phyloP scores from a whole-genome alignment of 371 early-diverging fungal genomes.

The Polyrhizophydium stewartii region DNA sequence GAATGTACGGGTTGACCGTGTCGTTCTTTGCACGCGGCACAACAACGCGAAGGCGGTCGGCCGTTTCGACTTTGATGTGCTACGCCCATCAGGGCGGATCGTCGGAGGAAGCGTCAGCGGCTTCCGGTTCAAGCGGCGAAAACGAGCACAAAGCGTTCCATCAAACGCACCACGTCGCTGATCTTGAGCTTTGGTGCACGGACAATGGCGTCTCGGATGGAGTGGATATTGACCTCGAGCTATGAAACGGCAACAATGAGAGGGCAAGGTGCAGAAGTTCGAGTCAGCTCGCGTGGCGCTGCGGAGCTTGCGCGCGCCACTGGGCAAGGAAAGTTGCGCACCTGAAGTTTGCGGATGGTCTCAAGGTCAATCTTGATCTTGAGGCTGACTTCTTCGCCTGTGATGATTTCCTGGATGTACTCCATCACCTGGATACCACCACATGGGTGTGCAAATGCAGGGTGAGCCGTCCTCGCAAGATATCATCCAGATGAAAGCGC shows the following conservation, averaged over 20 bases:
- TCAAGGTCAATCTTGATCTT: constrained; percentile 76
- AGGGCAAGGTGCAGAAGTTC: neutral
- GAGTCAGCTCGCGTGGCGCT: too few relatives aligned
- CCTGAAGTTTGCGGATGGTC: constrained; percentile 67
- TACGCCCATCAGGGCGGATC: too few relatives aligned
- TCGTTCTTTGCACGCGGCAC: constrained; percentile 62
- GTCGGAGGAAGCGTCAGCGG: too few relatives aligned
- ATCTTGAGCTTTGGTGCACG: constrained; percentile 84
- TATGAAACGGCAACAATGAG: constrained; percentile 17
- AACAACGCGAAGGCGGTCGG: constrained; percentile 71
- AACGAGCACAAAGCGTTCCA: too few relatives aligned
- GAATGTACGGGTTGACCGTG: constrained; percentile 2
- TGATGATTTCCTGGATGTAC: constrained; percentile 88
- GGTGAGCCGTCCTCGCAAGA: constrained; percentile 5
- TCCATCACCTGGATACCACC: constrained; percentile 57
- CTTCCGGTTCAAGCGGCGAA: too few relatives aligned
- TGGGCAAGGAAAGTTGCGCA: too few relatives aligned
- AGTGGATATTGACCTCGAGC: constrained; percentile 76
- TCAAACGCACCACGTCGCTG: constrained; percentile 48
- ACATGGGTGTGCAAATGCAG: neutral
- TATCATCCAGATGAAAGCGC: neutral
- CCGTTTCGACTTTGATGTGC: constrained; percentile 71
- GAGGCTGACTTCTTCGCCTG: constrained; percentile 69
- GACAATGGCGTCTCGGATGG: constrained; percentile 70
- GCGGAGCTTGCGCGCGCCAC: too few relatives aligned